Conservation (phyloP, 768 basidiomycete genomes). For the Trametes cinnabarina region DNA sequence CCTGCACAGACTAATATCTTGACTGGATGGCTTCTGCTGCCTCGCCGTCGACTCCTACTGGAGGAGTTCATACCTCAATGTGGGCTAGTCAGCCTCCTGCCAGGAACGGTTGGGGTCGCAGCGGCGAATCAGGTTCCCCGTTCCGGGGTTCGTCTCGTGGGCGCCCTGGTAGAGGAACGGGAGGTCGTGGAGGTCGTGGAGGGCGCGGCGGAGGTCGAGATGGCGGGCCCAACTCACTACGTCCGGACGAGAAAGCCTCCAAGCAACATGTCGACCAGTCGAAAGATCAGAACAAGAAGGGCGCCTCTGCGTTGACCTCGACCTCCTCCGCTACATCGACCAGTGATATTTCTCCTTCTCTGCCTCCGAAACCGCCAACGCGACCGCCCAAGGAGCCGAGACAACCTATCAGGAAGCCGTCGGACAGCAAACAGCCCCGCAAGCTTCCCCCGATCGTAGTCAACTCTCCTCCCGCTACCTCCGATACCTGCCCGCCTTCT, state of each 20-base stretch:
- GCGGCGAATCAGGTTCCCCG: constrained; percentile 25
- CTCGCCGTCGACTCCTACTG: constrained; percentile 17
- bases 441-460: constrained; percentile 21
- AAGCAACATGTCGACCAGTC: constrained; percentile 5
- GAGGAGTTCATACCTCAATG: constrained; percentile 22
- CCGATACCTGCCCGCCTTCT: constrained; percentile 39
- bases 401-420: constrained; percentile 13
- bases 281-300: constrained; percentile 25
- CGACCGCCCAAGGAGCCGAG: constrained; percentile 18
- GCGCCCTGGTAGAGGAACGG: constrained; percentile 25
- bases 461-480: constrained; percentile 16
- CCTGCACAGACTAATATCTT: background rate
- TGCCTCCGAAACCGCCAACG: constrained; percentile 14
- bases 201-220: constrained; percentile 31
- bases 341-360: constrained; percentile 6
- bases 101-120: constrained; percentile 21
- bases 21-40: constrained; percentile 25
- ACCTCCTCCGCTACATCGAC: background rate
- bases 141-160: constrained; percentile 23
- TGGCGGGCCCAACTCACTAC: constrained; percentile 25
- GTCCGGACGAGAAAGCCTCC: constrained; percentile 20
- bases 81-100: constrained; percentile 23
- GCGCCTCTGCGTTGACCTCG: constrained; percentile 4
- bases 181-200: constrained; percentile 33
- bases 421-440: constrained; percentile 18